These are phyloP conservation scores for Lineolata rhizophorae DNA, from an alignment of 495 filamentous ascomycete species.

Conservation along the genomic window DNA sequence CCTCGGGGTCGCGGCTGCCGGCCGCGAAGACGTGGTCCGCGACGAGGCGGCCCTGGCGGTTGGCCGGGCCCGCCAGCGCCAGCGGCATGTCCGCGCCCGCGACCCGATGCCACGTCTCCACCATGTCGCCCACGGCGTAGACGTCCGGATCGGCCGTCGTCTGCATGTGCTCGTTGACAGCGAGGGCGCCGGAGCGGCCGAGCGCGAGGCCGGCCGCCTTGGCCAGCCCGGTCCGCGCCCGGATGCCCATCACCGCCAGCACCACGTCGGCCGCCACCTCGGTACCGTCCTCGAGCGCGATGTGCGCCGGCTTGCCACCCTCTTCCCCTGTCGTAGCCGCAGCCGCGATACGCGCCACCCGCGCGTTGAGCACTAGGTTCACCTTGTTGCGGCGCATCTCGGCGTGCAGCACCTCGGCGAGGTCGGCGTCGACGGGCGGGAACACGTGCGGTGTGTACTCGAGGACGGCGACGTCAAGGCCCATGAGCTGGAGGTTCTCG, in stretches of 20 bases:
- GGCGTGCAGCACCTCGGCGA: slow-evolving; percentile 10
- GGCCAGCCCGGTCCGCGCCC: slow-evolving; percentile 10
- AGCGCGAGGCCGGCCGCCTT: slow-evolving; percentile 9
- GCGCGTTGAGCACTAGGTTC: slow-evolving; percentile 7
- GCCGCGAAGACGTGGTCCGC: slow-evolving; percentile 15
- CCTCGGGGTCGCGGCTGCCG: too few relatives aligned
- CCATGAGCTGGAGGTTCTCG: slow-evolving; percentile 30
- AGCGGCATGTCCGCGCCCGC: slow-evolving; percentile 1
- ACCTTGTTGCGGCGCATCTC: slow-evolving; percentile 12
- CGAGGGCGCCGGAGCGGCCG: slow-evolving; percentile 10
- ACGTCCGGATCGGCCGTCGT: slow-evolving; percentile 16
- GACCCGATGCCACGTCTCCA: slow-evolving; percentile 12
- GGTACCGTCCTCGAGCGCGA: slow-evolving; percentile 1
- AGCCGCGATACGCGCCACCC: slow-evolving; percentile 6
- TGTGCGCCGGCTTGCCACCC: too few relatives aligned
- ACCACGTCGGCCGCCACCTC: slow-evolving; percentile 9
- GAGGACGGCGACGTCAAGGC: slow-evolving; percentile 21
- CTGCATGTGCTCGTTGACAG: slow-evolving; percentile 14
- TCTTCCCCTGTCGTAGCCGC: too few relatives aligned
- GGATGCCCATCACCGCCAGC: slow-evolving; percentile 10
- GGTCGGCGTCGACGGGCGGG: slow-evolving; percentile 13
- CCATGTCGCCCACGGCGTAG: slow-evolving; percentile 19
- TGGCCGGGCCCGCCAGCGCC: slow-evolving; percentile 18
- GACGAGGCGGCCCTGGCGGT: slow-evolving; percentile 14
- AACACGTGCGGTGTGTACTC: slow-evolving; percentile 14